Conservation (phyloP, 805 yeast species). For the Candida insectalens region DNA sequence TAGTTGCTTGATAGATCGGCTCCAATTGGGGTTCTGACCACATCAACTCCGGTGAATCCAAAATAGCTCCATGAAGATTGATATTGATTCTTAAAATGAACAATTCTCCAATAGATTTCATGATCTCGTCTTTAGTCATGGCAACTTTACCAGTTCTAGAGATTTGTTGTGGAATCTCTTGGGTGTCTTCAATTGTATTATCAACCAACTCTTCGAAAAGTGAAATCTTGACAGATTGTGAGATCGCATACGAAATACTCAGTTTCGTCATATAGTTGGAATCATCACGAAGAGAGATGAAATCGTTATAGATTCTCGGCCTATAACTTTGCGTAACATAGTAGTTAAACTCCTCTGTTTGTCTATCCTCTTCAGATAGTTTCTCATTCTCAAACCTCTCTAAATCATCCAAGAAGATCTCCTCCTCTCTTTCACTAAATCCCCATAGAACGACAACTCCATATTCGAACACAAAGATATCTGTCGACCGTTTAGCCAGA, state of each 20-base stretch:
- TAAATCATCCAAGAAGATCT: conserved; percentile 68
- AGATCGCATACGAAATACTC: conserved; percentile 89
- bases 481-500: conserved; percentile 67
- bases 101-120: conserved; percentile 95
- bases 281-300: conserved; percentile 86
- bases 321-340: conserved; percentile 90
- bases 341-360: conserved; percentile 89
- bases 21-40: conserved; percentile 98
- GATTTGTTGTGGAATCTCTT: conserved; percentile 92
- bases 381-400: conserved; percentile 92
- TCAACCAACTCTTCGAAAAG: conserved; percentile 93
- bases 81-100: conserved; percentile 80
- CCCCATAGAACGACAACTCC: conserved; percentile 99
- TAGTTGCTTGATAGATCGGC: conserved; percentile 93
- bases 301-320: conserved; percentile 92
- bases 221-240: conserved; percentile 93
- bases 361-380: conserved; percentile 83
- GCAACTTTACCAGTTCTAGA: conserved; percentile 92
- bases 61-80: conserved; percentile 75
- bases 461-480: conserved; percentile 84
- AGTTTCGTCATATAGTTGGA: conserved; percentile 84
- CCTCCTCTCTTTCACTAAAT: conserved; percentile 74
- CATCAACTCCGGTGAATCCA: conserved; percentile 96
- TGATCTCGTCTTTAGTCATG: conserved; percentile 88
- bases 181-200: conserved; percentile 94